Conservation (phyloP, 2,329 filamentous ascomycete genomes). For the Ophiostoma australiae region DNA sequence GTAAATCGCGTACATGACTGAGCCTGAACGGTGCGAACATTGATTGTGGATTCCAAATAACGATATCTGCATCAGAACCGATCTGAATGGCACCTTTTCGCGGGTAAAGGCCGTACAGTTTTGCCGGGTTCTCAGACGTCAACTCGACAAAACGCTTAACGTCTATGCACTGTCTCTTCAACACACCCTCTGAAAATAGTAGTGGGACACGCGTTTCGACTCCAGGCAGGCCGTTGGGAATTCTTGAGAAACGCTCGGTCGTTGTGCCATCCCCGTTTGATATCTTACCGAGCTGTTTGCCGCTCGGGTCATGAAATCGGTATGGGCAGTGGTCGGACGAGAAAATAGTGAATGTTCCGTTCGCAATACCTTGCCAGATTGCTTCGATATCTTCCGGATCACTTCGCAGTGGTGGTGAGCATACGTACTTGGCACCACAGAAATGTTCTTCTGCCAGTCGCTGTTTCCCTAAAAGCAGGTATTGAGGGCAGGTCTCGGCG, state of each 20-base stretch:
- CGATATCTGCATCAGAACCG: conserved; percentile 52
- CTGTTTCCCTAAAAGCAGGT: conserved; percentile 48
- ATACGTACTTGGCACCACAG: conserved; percentile 49
- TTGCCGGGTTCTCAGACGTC: conserved; percentile 50
- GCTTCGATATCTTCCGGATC: conserved; percentile 42
- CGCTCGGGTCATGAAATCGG: not conserved
- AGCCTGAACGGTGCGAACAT: conserved; percentile 31
- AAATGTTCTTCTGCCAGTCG: conserved; percentile 21
- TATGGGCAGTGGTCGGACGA: conserved; percentile 47
- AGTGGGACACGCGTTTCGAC: conserved; percentile 52
- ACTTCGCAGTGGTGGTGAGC: conserved; percentile 46
- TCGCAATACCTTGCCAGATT: conserved; percentile 47
- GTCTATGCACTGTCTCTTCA: conserved; percentile 34
- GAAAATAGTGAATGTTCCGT: conserved; percentile 52
- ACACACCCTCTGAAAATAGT: conserved; percentile 36
- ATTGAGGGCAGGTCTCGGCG: conserved; percentile 55
- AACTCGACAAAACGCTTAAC: conserved; percentile 50
- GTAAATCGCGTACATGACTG: conserved; percentile 47
- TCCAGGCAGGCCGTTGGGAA: conserved; percentile 54
- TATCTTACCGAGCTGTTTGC: not conserved
- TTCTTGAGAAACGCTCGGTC: conserved; percentile 45
- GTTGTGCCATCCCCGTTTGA: conserved; percentile 9
- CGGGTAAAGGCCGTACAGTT: conserved; percentile 51
- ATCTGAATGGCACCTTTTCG: conserved; percentile 47
- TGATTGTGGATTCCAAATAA: conserved; percentile 51